These are phyloP conservation scores for Monosporozyma siamensis DNA, from an alignment of 805 yeast species.

Conservation along the genomic window DNA sequence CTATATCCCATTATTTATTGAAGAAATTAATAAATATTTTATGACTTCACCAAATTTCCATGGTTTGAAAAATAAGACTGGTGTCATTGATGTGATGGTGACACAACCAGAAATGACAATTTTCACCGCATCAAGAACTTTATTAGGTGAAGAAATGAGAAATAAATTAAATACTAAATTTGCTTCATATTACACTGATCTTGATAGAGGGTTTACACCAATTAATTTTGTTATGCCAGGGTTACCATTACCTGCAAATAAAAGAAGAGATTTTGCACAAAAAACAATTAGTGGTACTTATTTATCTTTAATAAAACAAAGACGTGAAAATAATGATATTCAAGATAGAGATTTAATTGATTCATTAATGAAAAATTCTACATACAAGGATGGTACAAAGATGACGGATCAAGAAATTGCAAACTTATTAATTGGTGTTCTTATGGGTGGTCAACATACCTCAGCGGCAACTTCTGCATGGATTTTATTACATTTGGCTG, in stretches of 20 bases:
- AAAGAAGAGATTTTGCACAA: conserved; percentile 83
- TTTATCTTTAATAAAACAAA: conserved; percentile 61
- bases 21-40: conserved; percentile 67
- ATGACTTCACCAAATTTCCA: conserved; percentile 40
- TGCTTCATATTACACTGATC: conserved; percentile 78
- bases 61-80: not conserved
- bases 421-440: conserved; percentile 82
- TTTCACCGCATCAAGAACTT: conserved; percentile 87
- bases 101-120: conserved; percentile 93
- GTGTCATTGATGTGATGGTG: conserved; percentile 53
- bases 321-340: conserved; percentile 70
- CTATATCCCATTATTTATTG: conserved; percentile 82
- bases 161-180: conserved; percentile 69
- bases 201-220: conserved; percentile 96
- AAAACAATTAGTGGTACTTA: conserved; percentile 70
- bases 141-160: conserved; percentile 89
- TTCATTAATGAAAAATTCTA: conserved; percentile 67
- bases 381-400: conserved; percentile 85
- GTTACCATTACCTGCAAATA: conserved; percentile 79
- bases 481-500: conserved; percentile 86
- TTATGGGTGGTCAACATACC: conserved; percentile 99
- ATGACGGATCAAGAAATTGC: conserved; percentile 97
- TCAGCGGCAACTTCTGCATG: conserved; percentile 94
- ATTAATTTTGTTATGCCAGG: conserved; percentile 91
- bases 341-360: conserved; percentile 85